Conservation (phyloP, 768 basidiomycete genomes). For the Pisolithus albus region DNA sequence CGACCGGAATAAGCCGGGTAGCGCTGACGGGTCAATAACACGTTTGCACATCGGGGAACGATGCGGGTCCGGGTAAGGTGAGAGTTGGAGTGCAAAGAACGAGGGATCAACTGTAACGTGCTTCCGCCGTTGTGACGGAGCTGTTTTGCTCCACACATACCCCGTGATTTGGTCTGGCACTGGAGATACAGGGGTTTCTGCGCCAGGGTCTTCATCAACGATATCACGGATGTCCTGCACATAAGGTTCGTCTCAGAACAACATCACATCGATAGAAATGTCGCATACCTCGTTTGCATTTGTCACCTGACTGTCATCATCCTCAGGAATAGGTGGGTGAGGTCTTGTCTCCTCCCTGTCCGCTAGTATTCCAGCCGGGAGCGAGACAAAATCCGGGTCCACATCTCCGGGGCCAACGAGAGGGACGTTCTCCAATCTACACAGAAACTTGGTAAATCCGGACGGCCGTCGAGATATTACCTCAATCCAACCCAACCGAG, state of each 20-base stretch:
- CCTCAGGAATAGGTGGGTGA: constrained; percentile 22
- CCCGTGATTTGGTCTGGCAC: constrained; percentile 72
- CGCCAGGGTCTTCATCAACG: background rate
- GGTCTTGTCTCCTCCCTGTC: constrained; percentile 44
- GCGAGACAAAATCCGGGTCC: constrained; percentile 66
- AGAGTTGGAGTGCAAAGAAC: constrained; percentile 81
- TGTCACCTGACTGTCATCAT: constrained; percentile 8
- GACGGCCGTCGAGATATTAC: constrained; percentile 81
- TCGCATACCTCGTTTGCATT: constrained; percentile 8
- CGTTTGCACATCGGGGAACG: constrained; percentile 33
- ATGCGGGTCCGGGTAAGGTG: constrained; percentile 55
- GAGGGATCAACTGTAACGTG: constrained; percentile 80
- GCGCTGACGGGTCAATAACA: constrained; percentile 46
- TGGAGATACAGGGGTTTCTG: constrained; percentile 19
- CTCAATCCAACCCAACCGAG: constrained; percentile 81
- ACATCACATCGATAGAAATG: background rate
- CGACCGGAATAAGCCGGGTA: constrained; percentile 53
- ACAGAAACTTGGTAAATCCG: constrained; percentile 78
- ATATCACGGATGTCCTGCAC: constrained; percentile 20
- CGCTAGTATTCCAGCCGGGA: constrained; percentile 69
- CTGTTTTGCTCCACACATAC: constrained; percentile 81
- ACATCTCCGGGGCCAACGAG: constrained; percentile 80
- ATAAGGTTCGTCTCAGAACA: constrained; percentile 2
- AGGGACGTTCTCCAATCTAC: constrained; percentile 84
- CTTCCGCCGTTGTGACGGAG: constrained; percentile 85